These are phyloP conservation scores for Gnaphalium uliginosum DNA, from an alignment of 129 eudicot genomes.

Conservation along the genomic window DNA sequence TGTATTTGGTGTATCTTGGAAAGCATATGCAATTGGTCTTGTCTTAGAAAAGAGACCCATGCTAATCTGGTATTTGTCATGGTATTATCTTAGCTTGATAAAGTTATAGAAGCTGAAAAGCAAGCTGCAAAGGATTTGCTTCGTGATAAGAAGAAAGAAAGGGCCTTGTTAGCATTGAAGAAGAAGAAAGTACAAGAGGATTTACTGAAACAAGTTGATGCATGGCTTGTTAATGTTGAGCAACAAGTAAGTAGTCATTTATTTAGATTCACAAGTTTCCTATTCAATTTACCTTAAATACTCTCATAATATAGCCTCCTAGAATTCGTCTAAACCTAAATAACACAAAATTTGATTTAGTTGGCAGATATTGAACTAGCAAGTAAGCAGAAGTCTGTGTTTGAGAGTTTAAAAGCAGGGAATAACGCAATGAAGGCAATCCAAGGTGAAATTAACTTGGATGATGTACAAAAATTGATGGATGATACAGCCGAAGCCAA, in stretches of 20 bases:
- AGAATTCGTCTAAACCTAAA: not conserved
- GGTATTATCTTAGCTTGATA: constrained; percentile 58
- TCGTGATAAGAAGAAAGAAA: constrained; percentile 93
- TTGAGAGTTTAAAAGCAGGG: constrained; percentile 93
- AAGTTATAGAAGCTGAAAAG: constrained; percentile 90
- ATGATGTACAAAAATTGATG: constrained; percentile 96
- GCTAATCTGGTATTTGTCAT: not conserved
- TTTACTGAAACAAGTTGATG: constrained; percentile 81
- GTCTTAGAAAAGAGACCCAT: too few relatives aligned
- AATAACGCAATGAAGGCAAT: constrained; percentile 86
- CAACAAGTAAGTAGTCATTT: constrained; percentile 69
- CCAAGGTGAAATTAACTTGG: constrained; percentile 88
- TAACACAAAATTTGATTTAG: constrained; percentile 41
- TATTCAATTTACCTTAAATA: not conserved
- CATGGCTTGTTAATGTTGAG: constrained; percentile 84
- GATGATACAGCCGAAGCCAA: constrained; percentile 99
- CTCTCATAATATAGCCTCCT: not conserved
- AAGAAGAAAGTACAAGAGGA: constrained; percentile 95
- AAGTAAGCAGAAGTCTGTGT: constrained; percentile 97
- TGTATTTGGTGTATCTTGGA: too few relatives aligned
- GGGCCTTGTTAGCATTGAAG: constrained; percentile 78
- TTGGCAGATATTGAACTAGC: constrained; percentile 96
- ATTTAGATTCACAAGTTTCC: not conserved
- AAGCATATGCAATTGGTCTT: too few relatives aligned
- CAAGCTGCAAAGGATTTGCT: constrained; percentile 92